Evolutionary conservation across 495 filamentous ascomycete species (phyloP).

Genomic region (Trichoderma orchidacearum): DNA sequence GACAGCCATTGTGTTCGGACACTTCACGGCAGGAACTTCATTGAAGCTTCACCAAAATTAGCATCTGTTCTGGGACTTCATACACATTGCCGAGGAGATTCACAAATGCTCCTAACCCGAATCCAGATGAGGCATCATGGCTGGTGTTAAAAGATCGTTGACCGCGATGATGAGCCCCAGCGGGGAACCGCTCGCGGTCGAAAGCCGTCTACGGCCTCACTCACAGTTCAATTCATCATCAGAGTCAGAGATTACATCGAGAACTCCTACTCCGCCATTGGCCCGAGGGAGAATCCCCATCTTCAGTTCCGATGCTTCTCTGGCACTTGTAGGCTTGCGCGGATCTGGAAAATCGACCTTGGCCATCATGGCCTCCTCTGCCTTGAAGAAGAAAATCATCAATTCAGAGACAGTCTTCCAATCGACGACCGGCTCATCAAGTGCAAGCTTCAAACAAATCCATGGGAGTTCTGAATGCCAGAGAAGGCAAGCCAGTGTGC

Average conservation of each 20-base stretch:
- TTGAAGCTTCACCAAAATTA: background rate
- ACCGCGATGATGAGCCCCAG: background rate
- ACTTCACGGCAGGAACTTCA: background rate
- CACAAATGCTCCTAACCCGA: background rate
- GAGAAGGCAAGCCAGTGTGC: constrained; percentile 33
- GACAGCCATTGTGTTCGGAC: too few relatives aligned
- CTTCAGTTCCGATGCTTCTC: constrained; percentile 45
- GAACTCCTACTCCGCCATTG: constrained; percentile 4
- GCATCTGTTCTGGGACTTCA: too few relatives aligned
- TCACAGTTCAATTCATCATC: background rate
- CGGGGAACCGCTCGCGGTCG: background rate
- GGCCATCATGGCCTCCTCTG: constrained; percentile 25
- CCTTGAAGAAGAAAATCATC: background rate
- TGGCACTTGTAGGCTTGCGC: constrained; percentile 55
- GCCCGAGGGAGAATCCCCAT: background rate
- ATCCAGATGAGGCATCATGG: background rate
- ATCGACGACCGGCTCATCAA: background rate
- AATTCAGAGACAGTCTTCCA: background rate
- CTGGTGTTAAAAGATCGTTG: constrained; percentile 7
- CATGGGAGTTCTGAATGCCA: constrained; percentile 4
- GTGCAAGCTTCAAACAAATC: background rate
- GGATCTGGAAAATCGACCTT: constrained; percentile 60
- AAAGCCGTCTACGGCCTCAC: background rate
- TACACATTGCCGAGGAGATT: background rate
- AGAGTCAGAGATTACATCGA: background rate